phyloP scores from a whole-genome alignment of 176 grass and related monocot genomes.

The Miscanthus lutarioriparius region DNA sequence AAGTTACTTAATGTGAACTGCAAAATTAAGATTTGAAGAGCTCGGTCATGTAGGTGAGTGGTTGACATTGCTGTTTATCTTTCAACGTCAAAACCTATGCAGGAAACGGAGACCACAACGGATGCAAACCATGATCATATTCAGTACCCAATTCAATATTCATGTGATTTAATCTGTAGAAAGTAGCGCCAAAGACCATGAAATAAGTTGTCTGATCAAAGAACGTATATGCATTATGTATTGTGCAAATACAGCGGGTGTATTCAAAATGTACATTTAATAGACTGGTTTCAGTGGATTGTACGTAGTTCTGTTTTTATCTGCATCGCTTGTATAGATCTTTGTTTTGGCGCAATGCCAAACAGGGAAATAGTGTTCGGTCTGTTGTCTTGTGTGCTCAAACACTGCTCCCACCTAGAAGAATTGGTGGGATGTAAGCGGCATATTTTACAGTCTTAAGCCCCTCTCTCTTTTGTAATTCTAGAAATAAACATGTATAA shows the following conservation, averaged over 20 bases:
- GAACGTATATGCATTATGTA: constrained; percentile 6
- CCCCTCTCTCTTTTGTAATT: neutral
- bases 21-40: neutral
- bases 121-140: constrained; percentile 4
- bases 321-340: neutral
- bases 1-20: neutral
- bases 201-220: constrained; percentile 11
- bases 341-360: neutral
- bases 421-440: neutral
- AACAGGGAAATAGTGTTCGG: neutral
- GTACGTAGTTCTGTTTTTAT: neutral
- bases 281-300: neutral
- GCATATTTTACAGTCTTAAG: neutral
- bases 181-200: neutral
- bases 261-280: constrained; percentile 5
- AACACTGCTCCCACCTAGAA: neutral
- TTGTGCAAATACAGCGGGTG: neutral
- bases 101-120: neutral
- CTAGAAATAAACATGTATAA: neutral
- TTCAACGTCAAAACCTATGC: neutral
- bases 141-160: neutral
- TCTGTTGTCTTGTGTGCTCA: neutral
- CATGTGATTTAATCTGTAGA: neutral
- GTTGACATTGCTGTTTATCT: neutral
- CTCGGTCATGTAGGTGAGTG: neutral